These are phyloP conservation scores for Amaranthus tricolor DNA, from an alignment of 179 eudicot species.

Conservation along the genomic window DNA sequence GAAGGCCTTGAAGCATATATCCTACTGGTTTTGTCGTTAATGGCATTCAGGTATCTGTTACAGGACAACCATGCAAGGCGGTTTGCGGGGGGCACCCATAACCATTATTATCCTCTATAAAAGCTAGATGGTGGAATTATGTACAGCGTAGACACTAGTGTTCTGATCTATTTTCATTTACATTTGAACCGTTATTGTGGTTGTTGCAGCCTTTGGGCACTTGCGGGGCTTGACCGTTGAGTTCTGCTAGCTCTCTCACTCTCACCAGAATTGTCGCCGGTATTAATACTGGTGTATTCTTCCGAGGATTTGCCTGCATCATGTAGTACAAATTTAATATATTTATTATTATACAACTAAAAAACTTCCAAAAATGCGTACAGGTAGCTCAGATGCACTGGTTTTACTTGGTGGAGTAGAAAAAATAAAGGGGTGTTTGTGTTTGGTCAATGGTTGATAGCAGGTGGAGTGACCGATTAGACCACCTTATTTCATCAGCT, in stretches of 20 bases:
- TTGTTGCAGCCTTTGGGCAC: constrained; percentile 35
- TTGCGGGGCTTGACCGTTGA: constrained; percentile 61
- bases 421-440: no score
- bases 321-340: neutral
- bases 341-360: neutral
- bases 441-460: no score
- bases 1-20: constrained; percentile 8
- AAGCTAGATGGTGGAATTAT: constrained; percentile 18
- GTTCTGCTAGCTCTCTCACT: constrained; percentile 92
- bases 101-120: constrained; percentile 18
- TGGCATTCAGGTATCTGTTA: neutral
- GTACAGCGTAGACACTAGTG: constrained; percentile 29
- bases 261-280: constrained; percentile 67
- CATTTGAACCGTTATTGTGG: constrained; percentile 22
- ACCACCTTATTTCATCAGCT: no score
- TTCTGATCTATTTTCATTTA: constrained; percentile 34
- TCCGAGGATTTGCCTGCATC: constrained; percentile 39
- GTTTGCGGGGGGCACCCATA: constrained; percentile 2
- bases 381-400: no score
- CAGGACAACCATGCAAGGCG: constrained; percentile 1
- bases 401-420: no score
- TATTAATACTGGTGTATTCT: constrained; percentile 59
- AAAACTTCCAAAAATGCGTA: neutral
- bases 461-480: no score
- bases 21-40: constrained; percentile 6